Conservation (phyloP, 495 filamentous ascomycete species). For the Xylaria telfairii region DNA sequence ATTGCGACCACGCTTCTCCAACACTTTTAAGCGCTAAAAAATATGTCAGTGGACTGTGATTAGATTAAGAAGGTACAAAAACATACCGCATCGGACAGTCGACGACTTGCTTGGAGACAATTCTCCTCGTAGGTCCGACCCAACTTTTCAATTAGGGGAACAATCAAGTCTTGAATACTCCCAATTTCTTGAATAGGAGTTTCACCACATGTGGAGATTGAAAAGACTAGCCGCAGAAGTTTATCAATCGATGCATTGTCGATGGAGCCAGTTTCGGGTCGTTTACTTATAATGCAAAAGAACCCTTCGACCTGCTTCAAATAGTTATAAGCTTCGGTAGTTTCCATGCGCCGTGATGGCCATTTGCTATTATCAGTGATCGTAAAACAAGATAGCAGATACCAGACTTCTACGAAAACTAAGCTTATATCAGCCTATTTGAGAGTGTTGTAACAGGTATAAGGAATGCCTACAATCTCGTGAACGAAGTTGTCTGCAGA, state of each 20-base stretch:
- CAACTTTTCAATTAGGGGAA: neutral
- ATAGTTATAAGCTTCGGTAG: neutral
- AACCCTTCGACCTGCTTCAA: neutral
- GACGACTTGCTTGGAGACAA: neutral
- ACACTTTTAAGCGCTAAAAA: neutral
- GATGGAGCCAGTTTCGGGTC: neutral
- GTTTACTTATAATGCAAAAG: neutral
- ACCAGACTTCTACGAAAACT: neutral
- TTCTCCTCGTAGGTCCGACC: neutral
- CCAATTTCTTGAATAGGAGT: neutral
- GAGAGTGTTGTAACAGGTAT: neutral
- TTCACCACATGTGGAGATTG: neutral
- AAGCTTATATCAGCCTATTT: neutral
- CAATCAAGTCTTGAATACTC: neutral
- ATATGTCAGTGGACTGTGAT: neutral
- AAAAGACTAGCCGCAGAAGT: neutral
- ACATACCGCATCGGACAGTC: neutral
- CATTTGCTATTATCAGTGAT: neutral
- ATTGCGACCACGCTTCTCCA: neutral
- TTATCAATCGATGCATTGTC: neutral
- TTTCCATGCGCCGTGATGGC: neutral
- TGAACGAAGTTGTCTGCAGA: neutral
- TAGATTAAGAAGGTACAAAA: neutral
- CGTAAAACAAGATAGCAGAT: neutral
- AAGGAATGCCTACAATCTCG: neutral